phyloP scores from a whole-genome alignment of 139 green algal species.

The Picochlorum costavermella region DNA sequence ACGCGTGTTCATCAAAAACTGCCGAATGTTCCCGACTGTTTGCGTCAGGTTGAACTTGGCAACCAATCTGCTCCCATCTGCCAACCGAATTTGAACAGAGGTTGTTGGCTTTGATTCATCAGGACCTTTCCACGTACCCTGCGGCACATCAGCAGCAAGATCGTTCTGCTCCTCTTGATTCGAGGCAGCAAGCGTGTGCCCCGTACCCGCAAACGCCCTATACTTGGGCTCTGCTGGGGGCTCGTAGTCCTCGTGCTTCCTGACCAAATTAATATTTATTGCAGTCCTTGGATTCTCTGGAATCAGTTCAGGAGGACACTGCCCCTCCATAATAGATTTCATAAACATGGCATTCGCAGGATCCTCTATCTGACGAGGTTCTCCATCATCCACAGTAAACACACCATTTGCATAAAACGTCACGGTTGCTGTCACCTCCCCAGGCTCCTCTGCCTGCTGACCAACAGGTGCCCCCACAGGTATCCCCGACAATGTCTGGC shows the following conservation, averaged over 20 bases:
- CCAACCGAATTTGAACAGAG: constrained; percentile 75
- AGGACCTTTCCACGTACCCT: constrained; percentile 51
- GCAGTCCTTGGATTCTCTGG: constrained; percentile 19
- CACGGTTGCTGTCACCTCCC: constrained; percentile 39
- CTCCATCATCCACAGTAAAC: constrained; percentile 76
- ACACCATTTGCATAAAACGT: constrained; percentile 75
- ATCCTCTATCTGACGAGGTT: constrained; percentile 44
- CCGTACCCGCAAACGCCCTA: constrained; percentile 56
- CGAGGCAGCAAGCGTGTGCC: constrained; percentile 41
- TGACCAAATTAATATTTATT: constrained; percentile 78
- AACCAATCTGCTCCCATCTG: constrained; percentile 67
- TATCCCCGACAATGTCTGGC: constrained; percentile 53
- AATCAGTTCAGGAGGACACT: constrained; percentile 66
- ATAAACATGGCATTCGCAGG: constrained; percentile 69
- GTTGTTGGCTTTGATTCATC: constrained; percentile 65
- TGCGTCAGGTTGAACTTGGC: constrained; percentile 78
- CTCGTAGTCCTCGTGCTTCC: constrained; percentile 62
- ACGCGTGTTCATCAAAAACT: constrained; percentile 62
- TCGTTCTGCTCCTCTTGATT: neutral
- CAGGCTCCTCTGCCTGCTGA: neutral
- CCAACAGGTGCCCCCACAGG: constrained; percentile 21
- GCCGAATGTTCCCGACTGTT: constrained; percentile 69
- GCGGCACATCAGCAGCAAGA: neutral
- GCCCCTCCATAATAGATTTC: constrained; percentile 45
- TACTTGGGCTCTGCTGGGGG: constrained; percentile 44